A percentile compares a stretch with the other conserved stretches of the same genome.
Conservation (phyloP, 2,329 filamentous ascomycete species). For the Sporothrix luriei region DNA sequence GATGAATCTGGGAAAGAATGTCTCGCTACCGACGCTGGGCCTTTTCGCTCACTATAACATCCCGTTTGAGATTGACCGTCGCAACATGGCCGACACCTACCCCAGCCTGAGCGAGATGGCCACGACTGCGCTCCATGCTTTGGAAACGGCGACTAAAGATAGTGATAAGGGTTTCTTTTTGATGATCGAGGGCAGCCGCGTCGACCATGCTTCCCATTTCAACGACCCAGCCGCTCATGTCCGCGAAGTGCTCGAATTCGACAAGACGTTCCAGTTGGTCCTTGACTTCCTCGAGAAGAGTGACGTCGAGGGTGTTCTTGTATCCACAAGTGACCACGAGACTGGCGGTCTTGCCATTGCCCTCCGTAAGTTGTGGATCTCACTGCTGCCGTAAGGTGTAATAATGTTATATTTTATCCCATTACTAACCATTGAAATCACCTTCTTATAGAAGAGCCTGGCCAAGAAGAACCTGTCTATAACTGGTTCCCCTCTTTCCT, state of each 20-base stretch:
- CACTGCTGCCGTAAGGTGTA: background rate
- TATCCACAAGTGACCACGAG: constrained; percentile 93
- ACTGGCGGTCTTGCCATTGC: constrained; percentile 86
- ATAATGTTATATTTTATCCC: background rate
- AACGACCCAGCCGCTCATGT: constrained; percentile 85
- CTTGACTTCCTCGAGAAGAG: constrained; percentile 80
- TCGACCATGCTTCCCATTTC: constrained; percentile 89
- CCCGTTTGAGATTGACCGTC: constrained; percentile 90
- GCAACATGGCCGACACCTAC: constrained; percentile 74
- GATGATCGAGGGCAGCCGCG: constrained; percentile 96
- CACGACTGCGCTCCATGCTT: constrained; percentile 73
- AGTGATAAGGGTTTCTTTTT: constrained; percentile 95
- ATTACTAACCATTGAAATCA: background rate
- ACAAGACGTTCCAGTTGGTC: constrained; percentile 79
- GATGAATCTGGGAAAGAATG: constrained; percentile 66
- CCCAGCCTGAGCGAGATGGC: constrained; percentile 93
- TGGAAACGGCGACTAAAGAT: constrained; percentile 78
- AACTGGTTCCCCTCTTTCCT: constrained; percentile 83
- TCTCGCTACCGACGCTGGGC: constrained; percentile 79
- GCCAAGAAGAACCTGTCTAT: constrained; percentile 58
- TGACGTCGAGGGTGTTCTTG: constrained; percentile 73
- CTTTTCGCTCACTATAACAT: constrained; percentile 82
- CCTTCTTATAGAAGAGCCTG: constrained; percentile 49
- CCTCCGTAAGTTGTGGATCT: constrained; percentile 58
- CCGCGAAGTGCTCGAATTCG: constrained; percentile 92